A percentile compares a stretch with the other conserved stretches of the same genome.
Conservation (phyloP, 306 rosid species). For the apple (Malus domestica) region DNA sequence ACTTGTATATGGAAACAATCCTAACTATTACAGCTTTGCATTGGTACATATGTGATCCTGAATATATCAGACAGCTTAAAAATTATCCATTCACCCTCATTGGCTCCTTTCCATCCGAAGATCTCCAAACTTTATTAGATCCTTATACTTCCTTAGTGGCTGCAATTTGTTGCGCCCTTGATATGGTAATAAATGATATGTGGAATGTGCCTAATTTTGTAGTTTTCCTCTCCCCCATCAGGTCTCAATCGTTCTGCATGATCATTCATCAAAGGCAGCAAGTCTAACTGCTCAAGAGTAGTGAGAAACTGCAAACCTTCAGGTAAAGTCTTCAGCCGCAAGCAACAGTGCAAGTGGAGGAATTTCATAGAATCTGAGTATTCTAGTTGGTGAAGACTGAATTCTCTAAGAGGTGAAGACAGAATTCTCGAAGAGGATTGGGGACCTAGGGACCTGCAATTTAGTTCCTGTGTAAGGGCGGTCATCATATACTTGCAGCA, state of each 20-base stretch:
- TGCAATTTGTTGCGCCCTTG: neutral
- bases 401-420: neutral
- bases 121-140: neutral
- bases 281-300: neutral
- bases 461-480: neutral
- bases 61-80: neutral
- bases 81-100: neutral
- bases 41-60: too few species aligned
- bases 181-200: neutral
- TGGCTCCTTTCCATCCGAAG: neutral
- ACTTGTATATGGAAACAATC: too few species aligned
- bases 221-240: constrained; percentile 12
- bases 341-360: constrained; percentile 14
- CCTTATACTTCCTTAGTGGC: too few species aligned
- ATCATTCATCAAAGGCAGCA: constrained; percentile 14
- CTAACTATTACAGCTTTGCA: too few species aligned
- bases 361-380: neutral
- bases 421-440: neutral
- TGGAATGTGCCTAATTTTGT: constrained; percentile 20
- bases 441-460: constrained; percentile 2
- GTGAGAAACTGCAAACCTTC: constrained; percentile 20
- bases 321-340: neutral
- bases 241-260: constrained; percentile 19
- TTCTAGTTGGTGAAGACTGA: too few species aligned
- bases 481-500: constrained; percentile 5